Base-by-base conservation (phyloP, 1,284 basidiomycete genomes). In the Phenoliferia sp. region DNA sequence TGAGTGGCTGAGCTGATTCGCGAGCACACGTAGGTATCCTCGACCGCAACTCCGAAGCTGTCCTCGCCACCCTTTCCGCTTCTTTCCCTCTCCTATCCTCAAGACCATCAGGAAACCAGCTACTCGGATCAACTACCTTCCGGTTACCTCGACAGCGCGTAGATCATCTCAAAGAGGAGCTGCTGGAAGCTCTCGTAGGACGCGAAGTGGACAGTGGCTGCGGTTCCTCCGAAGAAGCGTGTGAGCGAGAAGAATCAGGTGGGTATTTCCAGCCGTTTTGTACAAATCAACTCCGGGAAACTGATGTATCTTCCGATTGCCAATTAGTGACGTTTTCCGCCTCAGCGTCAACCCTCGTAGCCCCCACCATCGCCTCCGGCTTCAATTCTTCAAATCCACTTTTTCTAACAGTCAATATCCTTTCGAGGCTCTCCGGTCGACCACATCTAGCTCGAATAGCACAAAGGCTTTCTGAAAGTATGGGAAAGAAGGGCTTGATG, bases 391-490 rank as follows among this genome's bases (percentile, higher is more conserved):
- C 3, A 10, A 22, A 15, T 56, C 64, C 2, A 6, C n/a, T n/a
- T 19, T 52, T 52, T 48, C 1, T 69, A 12, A 44, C 56, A 1
- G 29, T 73, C 50, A 62, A 66, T 31, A 59, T 73, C 22, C 33
- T 71, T n/a, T 69, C 71, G 0, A 66, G 69, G 19, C 33, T 34
- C 3, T 63, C 68, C 3, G 71, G 71, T 1, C 62, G 65, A 5
- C 69, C 69, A 0, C 59, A 65, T 5, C 52, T 70, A 16, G 69
- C 71, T 0, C 26, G 16, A 1, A 22, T 73, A 5, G 71, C 71
- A 0, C 59, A 34, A 22, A 5, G 3, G 16, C 44, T 73, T 19
- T 63, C 65, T 7, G 55, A 62, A 28, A 55, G 61, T 48, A 12
- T 66, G 5, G 16, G 32, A 26, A 15, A 35, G 50, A 35, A 61